Conservation (phyloP, 345 rosid species). For the Aethionema arabicum region DNA sequence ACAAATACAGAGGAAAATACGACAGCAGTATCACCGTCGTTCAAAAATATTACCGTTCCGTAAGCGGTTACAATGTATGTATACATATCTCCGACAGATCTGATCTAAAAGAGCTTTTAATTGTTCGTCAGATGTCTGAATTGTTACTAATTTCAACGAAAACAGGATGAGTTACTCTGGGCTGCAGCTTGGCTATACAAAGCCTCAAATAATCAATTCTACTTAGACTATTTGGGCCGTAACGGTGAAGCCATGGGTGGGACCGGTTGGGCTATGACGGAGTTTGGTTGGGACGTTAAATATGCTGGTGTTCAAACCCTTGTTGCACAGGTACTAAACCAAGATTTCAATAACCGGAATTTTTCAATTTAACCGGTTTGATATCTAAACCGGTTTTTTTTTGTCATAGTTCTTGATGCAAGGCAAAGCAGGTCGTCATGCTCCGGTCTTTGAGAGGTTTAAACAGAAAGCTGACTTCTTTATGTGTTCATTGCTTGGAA, state of each 20-base stretch:
- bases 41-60: conserved; percentile 75
- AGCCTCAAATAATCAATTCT: conserved; percentile 70
- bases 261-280: conserved; percentile 90
- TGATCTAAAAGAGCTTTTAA: not conserved
- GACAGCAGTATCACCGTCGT: conserved; percentile 87
- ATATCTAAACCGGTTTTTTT: conserved; percentile 16
- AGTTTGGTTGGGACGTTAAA: conserved; percentile 98
- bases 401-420: conserved; percentile 74
- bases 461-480: conserved; percentile 86
- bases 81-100: not conserved
- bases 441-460: conserved; percentile 66
- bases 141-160: conserved; percentile 1
- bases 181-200: conserved; percentile 97
- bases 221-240: conserved; percentile 75
- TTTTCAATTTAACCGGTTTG: conserved; percentile 13
- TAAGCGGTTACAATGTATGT: conserved; percentile 89
- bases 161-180: conserved; percentile 94
- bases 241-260: conserved; percentile 92
- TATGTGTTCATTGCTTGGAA: conserved; percentile 86
- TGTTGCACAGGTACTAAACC: conserved; percentile 63
- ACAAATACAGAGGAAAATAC: conserved; percentile 95
- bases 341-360: not conserved
- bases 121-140: not conserved
- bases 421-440: conserved; percentile 71
- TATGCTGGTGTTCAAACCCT: conserved; percentile 94